Base-by-base conservation (phyloP, 345 rosid genomes). In the Moricandia arvensis region DNA sequence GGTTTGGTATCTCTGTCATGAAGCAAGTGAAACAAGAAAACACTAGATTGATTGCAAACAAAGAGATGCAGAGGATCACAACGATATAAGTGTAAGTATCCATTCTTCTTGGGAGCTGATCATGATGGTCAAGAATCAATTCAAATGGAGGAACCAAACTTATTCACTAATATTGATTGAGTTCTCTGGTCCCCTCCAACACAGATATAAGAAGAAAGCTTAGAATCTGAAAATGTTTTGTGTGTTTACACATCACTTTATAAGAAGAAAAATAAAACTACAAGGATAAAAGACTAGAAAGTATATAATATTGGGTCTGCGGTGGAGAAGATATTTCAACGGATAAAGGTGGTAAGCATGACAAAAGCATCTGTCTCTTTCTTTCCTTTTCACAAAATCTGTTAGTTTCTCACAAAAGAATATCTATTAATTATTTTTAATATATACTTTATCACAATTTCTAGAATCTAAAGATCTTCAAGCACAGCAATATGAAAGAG, bases 261-360 rank as follows among this genome's bases (percentile, higher is more conserved):
- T 78, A 66, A 71, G 72, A 58, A 64, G 75, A 33, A 33, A 45
- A 64, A 12, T 29, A 27, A 41, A 41, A 12, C 17, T 8, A 13
- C n/a, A 47, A 47, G 53, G 53, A 47, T 45, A 45, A n/a, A n/a
- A n/a, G n/a, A n/a, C n/a, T n/a, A n/a, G n/a, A n/a, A n/a, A n/a
- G n/a, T n/a, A n/a, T n/a, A n/a, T n/a, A n/a, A n/a, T n/a, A n/a
- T n/a, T 49, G 59, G 53, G 29, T 63, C 31, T 35, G 72, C 76
- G 80, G 76, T 64, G 76, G 76, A 71, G 64, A 70, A 30, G 72
- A 47, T 45, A 15, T 57, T 64, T 77, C 72, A 65, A 70, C 31
- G 1, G 76, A 71, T 71, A 77, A 77, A 71, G 73, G 76, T 77
- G 76, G 76, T 6, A 64, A 71, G 67, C 80, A 71, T 77, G 76